Evolutionary conservation across 495 filamentous ascomycete species (phyloP).

Genomic region (Arthonia radiata): DNA sequence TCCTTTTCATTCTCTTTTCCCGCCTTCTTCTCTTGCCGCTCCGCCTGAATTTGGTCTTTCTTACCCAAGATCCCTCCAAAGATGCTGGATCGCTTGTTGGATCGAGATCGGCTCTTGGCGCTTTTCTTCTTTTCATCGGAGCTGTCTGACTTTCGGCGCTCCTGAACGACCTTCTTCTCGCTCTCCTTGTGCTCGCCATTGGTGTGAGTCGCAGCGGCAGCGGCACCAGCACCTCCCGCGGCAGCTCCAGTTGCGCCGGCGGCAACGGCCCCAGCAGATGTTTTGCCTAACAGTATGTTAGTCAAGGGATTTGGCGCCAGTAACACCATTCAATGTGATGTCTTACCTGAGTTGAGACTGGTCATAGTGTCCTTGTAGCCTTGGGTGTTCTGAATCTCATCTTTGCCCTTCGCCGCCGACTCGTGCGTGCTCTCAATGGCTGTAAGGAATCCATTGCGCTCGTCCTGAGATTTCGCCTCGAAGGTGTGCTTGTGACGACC

Average conservation of each 20-base stretch:
- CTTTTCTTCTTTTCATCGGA: conserved; percentile 16
- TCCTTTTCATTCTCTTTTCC: no score
- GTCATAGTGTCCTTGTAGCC: conserved; percentile 23
- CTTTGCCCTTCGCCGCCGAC: conserved; percentile 24
- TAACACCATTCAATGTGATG: conserved; percentile 1
- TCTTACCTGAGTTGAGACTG: conserved; percentile 11
- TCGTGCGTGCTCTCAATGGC: conserved; percentile 28
- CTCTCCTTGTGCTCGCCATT: conserved; percentile 11
- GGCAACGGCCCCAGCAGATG: conserved; percentile 12
- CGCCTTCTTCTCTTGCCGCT: no score
- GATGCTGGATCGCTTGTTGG: conserved; percentile 61
- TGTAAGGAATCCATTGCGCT: conserved; percentile 76
- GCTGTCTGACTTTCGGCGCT: conserved; percentile 8
- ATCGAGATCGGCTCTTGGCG: conserved; percentile 41
- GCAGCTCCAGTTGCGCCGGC: conserved; percentile 11
- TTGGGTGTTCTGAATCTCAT: conserved; percentile 14
- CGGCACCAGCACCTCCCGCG: conserved; percentile 7
- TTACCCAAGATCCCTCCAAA: conserved; percentile 54
- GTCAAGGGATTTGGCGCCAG: conserved; percentile 2
- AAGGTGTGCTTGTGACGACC: conserved; percentile 76
- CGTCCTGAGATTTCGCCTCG: conserved; percentile 43
- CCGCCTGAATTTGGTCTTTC: no score
- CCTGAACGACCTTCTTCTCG: conserved; percentile 14
- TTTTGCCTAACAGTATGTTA: conserved; percentile 11
- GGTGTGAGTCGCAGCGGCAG: conserved; percentile 9